Evolutionary conservation across 1,284 basidiomycete genomes (phyloP), one percentile per base, ranked within the genome.

Genomic region (Leccinum fuscescens): DNA sequence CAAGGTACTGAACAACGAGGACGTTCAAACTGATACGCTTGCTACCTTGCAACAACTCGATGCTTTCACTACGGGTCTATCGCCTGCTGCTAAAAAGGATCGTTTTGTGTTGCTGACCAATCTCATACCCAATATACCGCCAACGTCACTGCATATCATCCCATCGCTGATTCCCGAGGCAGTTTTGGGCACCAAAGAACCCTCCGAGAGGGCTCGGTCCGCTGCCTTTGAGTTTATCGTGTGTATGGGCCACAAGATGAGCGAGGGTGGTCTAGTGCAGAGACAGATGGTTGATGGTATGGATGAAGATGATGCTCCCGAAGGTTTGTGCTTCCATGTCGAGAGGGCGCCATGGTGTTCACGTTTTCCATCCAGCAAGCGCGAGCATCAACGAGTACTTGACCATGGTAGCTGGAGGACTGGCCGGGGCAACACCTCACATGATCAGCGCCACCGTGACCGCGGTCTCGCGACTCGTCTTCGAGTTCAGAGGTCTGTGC

Each of bases 401-500:
- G 77, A 98, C 93, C 9, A 99, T 99, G 96, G 82, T 99, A 24
- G 94, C 93, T 44, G 96, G 95, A 66, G 96, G 97, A 65, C 78
- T 99, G 39, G 96, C 94, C 12, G 96, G 94, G 24, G 89, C 90
- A 31, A 94, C 89, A 3, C 94, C 97, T 0, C 97, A 99, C 75
- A 99, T 98, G 95, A 97, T 99, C 74, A 96, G 94, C 69, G 97
- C 97, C 2, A 94, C 93, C 4, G 88, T 99, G 64, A 98, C 96
- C 1, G 93, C 95, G 0, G 86, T 99, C 51, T 94, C 96, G 1
- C 85, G 97, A 27, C 81, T 99, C 7, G 82, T 98, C 6, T 99
- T 98, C 76, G 97, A 99, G 77, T 99, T 97, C 80, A 94, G 92
- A 82, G 87, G 94, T 94, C 54, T 54, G 55, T 8, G 20, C 11